phyloP scores from a whole-genome alignment of 2,329 filamentous ascomycete species.

The Zymoseptoria ardabiliae region DNA sequence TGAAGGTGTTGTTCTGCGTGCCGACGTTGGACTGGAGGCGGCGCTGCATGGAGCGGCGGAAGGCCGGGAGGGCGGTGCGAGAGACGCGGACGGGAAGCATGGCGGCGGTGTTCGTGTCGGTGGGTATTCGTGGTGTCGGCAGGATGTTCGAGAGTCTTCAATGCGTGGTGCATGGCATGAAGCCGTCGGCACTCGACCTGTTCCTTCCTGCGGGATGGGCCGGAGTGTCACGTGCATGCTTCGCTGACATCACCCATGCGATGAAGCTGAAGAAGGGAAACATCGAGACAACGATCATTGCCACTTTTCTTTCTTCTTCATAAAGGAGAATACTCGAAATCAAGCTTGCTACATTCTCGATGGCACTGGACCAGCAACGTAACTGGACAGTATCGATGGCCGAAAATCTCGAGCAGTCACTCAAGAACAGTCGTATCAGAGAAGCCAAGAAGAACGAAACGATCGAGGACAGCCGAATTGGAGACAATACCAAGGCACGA shows the following conservation, averaged over 20 bases:
- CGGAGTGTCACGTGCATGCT: not conserved
- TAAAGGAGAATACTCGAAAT: not conserved
- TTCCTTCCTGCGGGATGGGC: not conserved
- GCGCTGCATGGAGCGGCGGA: constrained; percentile 24
- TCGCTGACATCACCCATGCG: not conserved
- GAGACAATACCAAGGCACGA: not conserved
- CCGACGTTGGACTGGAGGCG: constrained; percentile 35
- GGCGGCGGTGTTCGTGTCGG: constrained; percentile 8
- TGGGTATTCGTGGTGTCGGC: not conserved
- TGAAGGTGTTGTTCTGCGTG: constrained; percentile 78
- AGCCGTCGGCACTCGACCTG: not conserved
- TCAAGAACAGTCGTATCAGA: constrained; percentile 7
- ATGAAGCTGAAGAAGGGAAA: not conserved
- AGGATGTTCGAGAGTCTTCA: not conserved
- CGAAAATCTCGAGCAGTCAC: constrained; percentile 26
- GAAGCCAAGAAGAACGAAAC: constrained; percentile 2
- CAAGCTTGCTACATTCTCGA: constrained; percentile 4
- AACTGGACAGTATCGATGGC: constrained; percentile 32
- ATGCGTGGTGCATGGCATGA: not conserved
- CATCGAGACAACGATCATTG: not conserved
- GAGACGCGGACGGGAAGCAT: constrained; percentile 25
- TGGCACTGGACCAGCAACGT: constrained; percentile 30
- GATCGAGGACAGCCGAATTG: not conserved
- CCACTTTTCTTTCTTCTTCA: not conserved
- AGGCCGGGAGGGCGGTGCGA: constrained; percentile 18